Evolutionary conservation across 129 eudicot genomes (phyloP), one percentile per base, ranked within the genome.

Genomic region (Saposhnikovia divaricata): DNA sequence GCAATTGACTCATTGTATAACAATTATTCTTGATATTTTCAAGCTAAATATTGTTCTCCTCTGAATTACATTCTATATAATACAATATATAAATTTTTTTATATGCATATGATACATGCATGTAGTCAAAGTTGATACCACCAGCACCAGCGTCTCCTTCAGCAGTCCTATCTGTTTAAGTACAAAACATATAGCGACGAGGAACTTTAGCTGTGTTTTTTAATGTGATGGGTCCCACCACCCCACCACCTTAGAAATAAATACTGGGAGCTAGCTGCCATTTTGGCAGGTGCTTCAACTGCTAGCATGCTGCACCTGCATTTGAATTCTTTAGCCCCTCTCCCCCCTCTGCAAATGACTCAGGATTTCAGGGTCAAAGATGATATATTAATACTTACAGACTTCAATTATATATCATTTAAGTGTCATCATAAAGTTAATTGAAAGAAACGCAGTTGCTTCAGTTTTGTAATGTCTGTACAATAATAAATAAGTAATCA

Each of bases 121-220:
- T 45, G 86, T 71, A 78, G 71, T 83, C 86, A 70, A 75, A 61
- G 74, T 51, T 61, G 31, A 73, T 73, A 43, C 72, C 40, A 43
- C 72, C 40, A 63, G 5, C 39, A 25, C 23, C 73, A 27, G 42
- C 73, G 39, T 34, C 42, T 68, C 73, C 42, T 68, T 68, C 73
- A 31, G 40, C 73, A 68, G 73, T 31, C 42, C 73, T 68, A 28
- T 68, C 73, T 68, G 39, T 68, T 15, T 31, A 81, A 85, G 82
- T 78, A 81, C 83, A 75, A 71, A 55, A 78, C 80, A 78, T 21
- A 78, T 50, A 31, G 10, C n/a, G 47, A 21, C 53, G 66, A 23
- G 44, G 14, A 76, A 76, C 79, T 50, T 59, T 76, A 76, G 65
- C 51, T 39, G 76, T 72, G 50, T 25, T 28, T 25, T 37, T 51